Conservation (phyloP, 2,329 filamentous ascomycete species). For the Alternaria gaisen region DNA sequence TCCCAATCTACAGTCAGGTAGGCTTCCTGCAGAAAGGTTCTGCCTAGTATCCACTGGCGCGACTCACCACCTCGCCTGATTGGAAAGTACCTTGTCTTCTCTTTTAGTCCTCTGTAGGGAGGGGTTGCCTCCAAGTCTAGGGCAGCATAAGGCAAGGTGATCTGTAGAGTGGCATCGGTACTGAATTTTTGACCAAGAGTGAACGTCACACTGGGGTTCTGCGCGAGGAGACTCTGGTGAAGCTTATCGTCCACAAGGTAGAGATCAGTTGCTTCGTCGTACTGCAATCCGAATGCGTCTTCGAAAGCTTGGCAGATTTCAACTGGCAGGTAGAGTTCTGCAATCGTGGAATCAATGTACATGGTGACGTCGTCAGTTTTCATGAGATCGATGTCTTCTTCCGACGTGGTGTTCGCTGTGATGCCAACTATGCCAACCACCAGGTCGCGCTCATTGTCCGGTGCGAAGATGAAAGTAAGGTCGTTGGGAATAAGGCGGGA, state of each 20-base stretch:
- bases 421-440: constrained; percentile 64
- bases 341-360: constrained; percentile 60
- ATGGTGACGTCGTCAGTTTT: constrained; percentile 50
- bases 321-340: constrained; percentile 59
- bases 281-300: constrained; percentile 68
- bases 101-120: constrained; percentile 65
- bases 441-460: constrained; percentile 66
- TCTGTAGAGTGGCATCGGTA: constrained; percentile 52
- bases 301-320: constrained; percentile 72
- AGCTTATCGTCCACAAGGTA: constrained; percentile 69
- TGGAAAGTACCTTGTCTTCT: constrained; percentile 72
- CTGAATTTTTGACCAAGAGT: constrained; percentile 50
- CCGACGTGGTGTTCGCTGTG: constrained; percentile 39
- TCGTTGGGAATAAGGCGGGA: constrained; percentile 69
- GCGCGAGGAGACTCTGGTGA: constrained; percentile 60
- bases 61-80: constrained; percentile 65
- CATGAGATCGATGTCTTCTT: constrained; percentile 51
- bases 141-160: constrained; percentile 59
- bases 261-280: constrained; percentile 69
- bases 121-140: constrained; percentile 58
- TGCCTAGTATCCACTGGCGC: constrained; percentile 68
- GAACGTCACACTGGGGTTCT: constrained; percentile 57
- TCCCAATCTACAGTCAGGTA: constrained; percentile 62
- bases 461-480: constrained; percentile 64
- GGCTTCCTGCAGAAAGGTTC: constrained; percentile 75